Evolutionary conservation across 2,329 filamentous ascomycete genomes (phyloP), one percentile per base, ranked within the genome.

Genomic region (Colletotrichum sublineola): DNA sequence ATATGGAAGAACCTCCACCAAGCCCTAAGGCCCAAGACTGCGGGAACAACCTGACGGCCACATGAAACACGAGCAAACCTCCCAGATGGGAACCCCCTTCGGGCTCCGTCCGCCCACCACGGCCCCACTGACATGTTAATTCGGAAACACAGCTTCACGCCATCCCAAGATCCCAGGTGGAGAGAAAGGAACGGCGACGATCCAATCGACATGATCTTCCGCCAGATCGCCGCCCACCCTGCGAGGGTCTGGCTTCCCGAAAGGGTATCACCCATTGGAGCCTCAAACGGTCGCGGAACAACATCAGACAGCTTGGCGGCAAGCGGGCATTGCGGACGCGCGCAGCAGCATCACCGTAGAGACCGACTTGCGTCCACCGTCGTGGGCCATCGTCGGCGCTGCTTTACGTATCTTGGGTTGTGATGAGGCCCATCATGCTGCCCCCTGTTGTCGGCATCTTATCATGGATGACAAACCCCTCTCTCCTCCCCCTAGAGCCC

Each of bases 261-360:
- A 69, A 29, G 38, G 60, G 69, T 64, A 72, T 72, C 70, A 66
- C 60, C 40, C n/a, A 36, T 24, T 61, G 36, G 66, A 72, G 70
- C 70, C 66, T 72, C 66, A 72, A 72, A 72, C 70, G 55, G 36
- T 72, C 66, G 61, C 70, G 70, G 70, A 72, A 72, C 70, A 72
- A n/a, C 40, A 56, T 61, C 70, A 72, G 70, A 72, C 70, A 65
- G 18, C 66, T 69, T 72, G 66, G 70, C 66, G 42, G 44, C 65
- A 61, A 5, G 46, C 36, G 64, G 68, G 52, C 68, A 52, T 53
- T 14, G 53, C 31, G 33, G 44, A 60, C 38, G 64, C 38, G 64
- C 46, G 46, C 36, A 60, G 46, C 36, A 60, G 65, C 65, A 33
- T 58, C 36, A 6, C 44, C 65, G 20, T 14, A 38, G 9, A 24